A percentile compares a stretch with the other conserved stretches of the same genome.
Conservation (phyloP, 2,329 filamentous ascomycete genomes). For the Rutstroemia sydowiana region DNA sequence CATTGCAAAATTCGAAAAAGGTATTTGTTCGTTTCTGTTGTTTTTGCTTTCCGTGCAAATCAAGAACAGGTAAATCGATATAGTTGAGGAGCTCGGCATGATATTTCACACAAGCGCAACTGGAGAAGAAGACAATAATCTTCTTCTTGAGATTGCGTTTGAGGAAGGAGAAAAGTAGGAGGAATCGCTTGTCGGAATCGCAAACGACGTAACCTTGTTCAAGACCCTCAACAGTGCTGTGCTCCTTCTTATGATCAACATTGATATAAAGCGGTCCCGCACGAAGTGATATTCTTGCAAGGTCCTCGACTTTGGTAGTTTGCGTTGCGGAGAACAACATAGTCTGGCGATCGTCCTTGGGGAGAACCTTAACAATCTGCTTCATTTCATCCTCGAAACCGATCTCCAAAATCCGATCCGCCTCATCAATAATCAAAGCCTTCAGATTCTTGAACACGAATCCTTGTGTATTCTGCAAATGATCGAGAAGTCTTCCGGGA, state of each 20-base stretch:
- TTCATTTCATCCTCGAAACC: constrained; percentile 99
- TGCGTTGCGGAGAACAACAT: constrained; percentile 99
- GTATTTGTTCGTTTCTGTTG: constrained; percentile 98
- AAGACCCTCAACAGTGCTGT: constrained; percentile 84
- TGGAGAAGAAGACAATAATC: constrained; percentile 94
- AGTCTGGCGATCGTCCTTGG: constrained; percentile 80
- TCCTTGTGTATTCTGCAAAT: constrained; percentile 82
- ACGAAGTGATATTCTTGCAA: constrained; percentile 86
- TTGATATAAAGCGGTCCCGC: constrained; percentile 94
- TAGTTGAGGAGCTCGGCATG: constrained; percentile 94
- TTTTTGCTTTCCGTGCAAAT: constrained; percentile 92
- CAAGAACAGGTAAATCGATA: constrained; percentile 84
- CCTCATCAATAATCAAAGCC: constrained; percentile 90
- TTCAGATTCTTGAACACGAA: constrained; percentile 92
- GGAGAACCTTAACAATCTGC: constrained; percentile 89
- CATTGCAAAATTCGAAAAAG: constrained; percentile 93
- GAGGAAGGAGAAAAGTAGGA: constrained; percentile 88
- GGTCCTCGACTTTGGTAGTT: constrained; percentile 96
- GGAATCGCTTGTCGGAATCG: constrained; percentile 87
- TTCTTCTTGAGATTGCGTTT: constrained; percentile 84
- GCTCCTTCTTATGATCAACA: constrained; percentile 82
- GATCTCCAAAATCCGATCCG: constrained; percentile 91
- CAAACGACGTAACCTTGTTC: constrained; percentile 96
- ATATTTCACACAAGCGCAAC: constrained; percentile 91
- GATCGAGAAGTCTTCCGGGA: constrained; percentile 85